phyloP scores from a whole-genome alignment of 1,139 yeast species.

The Yamadazyma blattariae region DNA sequence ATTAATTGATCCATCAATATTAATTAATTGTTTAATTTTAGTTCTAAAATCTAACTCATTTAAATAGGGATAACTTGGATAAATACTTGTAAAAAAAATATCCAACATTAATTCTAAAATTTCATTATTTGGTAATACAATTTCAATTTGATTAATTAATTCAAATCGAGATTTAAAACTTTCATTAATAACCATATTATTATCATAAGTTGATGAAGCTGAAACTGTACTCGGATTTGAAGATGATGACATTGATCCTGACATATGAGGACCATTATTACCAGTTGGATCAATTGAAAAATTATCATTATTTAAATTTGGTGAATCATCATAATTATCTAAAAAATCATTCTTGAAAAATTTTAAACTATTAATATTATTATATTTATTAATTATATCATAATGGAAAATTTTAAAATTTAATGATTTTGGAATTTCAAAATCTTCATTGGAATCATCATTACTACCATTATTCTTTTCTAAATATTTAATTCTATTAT shows the following conservation, averaged over 20 bases:
- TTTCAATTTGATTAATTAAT: constrained; percentile 30
- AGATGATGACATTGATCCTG: too few species aligned
- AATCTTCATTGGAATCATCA: not conserved
- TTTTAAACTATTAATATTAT: not conserved
- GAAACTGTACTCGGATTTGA: constrained; percentile 17
- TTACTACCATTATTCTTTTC: not conserved
- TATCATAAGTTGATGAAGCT: constrained; percentile 1
- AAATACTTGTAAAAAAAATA: constrained; percentile 41
- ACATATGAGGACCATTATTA: too few species aligned
- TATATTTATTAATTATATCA: not conserved
- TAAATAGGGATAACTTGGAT: constrained; percentile 46
- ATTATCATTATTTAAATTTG: not conserved
- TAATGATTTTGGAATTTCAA: not conserved
- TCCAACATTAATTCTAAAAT: constrained; percentile 45
- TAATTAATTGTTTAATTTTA: constrained; percentile 19
- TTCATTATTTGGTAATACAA: constrained; percentile 40
- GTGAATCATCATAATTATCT: not conserved
- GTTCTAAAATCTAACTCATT: constrained; percentile 34
- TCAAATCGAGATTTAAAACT: constrained; percentile 28
- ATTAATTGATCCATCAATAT: constrained; percentile 7
- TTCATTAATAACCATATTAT: constrained; percentile 15
- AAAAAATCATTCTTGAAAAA: not conserved
- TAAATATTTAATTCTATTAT: not conserved
- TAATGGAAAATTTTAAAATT: not conserved
- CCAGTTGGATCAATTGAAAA: too few species aligned